Conservation (phyloP, 331 rosid genomes). For the Pyrus hybrid region DNA sequence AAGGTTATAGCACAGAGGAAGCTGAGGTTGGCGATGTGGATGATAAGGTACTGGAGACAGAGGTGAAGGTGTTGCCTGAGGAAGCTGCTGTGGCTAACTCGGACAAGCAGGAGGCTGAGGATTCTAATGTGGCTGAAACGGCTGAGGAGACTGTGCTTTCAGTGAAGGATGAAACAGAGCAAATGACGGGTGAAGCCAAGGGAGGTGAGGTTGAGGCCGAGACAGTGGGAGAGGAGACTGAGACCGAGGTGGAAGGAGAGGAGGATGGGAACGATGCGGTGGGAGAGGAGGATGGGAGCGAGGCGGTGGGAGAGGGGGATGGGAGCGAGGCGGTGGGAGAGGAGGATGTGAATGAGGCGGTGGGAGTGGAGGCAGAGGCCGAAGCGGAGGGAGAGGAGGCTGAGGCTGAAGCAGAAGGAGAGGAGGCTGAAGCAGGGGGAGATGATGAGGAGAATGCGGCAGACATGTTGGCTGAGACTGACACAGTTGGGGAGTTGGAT, state of each 20-base stretch:
- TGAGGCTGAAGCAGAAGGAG: not conserved
- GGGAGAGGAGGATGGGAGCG: not conserved
- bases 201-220: not conserved
- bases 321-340: not conserved
- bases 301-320: not conserved
- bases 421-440: not conserved
- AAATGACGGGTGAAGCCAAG: not conserved
- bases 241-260: not conserved
- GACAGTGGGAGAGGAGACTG: not conserved
- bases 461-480: not conserved
- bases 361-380: not conserved
- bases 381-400: not conserved
- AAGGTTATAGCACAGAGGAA: not conserved
- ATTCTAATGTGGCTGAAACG: not conserved
- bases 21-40: constrained; percentile 1
- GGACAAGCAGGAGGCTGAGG: not conserved
- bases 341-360: not conserved
- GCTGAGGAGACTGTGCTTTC: not conserved
- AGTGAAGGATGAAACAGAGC: not conserved
- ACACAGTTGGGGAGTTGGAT: constrained; percentile 7
- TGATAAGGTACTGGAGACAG: not conserved
- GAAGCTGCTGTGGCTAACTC: not conserved
- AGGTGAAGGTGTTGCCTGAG: not conserved
- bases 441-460: not conserved
- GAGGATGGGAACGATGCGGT: not conserved